These are phyloP conservation scores for Vicia villosa DNA, from an alignment of 306 rosid species.

Conservation along the genomic window DNA sequence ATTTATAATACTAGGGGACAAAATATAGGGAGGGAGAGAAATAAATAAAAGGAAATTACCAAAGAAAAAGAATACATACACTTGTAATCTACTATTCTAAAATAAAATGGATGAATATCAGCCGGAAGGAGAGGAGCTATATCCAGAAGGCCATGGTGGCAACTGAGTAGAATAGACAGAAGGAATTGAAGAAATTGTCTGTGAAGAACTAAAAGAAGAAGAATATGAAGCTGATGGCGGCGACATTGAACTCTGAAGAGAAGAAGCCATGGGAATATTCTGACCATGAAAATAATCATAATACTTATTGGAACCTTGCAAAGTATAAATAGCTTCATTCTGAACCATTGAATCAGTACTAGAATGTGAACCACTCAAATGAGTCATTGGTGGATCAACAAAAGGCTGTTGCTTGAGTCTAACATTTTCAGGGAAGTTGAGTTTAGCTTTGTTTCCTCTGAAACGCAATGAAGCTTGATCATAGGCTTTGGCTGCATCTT, in stretches of 20 bases:
- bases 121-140: conserved; percentile 33
- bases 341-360: conserved; percentile 45
- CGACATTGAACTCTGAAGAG: conserved; percentile 40
- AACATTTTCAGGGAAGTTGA: conserved; percentile 71
- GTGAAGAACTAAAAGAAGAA: conserved; percentile 12
- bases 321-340: conserved; percentile 23
- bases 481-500: conserved; percentile 62
- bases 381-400: conserved; percentile 13
- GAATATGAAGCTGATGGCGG: conserved; percentile 12
- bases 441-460: conserved; percentile 69
- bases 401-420: conserved; percentile 25
- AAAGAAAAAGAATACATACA: not conserved
- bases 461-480: conserved; percentile 65
- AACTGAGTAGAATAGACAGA: conserved; percentile 13
- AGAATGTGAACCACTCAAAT: too few species aligned
- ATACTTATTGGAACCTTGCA: conserved; percentile 23
- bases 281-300: not conserved
- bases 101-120: not conserved
- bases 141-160: conserved; percentile 29
- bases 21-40: not conserved
- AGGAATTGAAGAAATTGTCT: conserved; percentile 22
- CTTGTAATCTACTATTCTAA: not conserved
- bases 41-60: not conserved
- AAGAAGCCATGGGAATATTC: conserved; percentile 25
- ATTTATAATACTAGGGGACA: not conserved